phyloP scores from a whole-genome alignment of 2,329 filamentous ascomycete genomes.

The Blastomyces gilchristii region DNA sequence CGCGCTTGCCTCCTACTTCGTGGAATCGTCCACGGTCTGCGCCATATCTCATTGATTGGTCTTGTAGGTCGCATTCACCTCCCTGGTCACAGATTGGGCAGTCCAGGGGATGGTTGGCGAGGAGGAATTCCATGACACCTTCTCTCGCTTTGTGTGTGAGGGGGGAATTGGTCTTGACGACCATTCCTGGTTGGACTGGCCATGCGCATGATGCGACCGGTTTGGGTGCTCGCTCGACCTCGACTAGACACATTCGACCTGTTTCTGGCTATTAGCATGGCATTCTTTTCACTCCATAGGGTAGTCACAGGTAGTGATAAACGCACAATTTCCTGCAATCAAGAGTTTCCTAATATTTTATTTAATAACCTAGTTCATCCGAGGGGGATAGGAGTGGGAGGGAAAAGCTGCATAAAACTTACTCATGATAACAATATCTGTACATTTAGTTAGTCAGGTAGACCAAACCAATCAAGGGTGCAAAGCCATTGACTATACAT shows the following conservation, averaged over 20 bases:
- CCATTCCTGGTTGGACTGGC: slow-evolving; percentile 98
- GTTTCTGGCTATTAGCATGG: slow-evolving; percentile 8
- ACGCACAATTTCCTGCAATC: slow-evolving; percentile 88
- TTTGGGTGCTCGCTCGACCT: slow-evolving; percentile 93
- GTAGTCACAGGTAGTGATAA: not conserved
- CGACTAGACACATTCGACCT: slow-evolving; percentile 92
- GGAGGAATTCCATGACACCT: slow-evolving; percentile 96
- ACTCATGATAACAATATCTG: slow-evolving; percentile 99
- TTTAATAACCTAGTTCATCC: slow-evolving; percentile 8
- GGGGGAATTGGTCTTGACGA: slow-evolving; percentile 95
- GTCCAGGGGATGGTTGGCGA: slow-evolving; percentile 92
- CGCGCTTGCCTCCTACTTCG: slow-evolving; percentile 89
- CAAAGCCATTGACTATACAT: slow-evolving; percentile 22
- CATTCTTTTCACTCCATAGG: not conserved
- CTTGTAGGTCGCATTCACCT: slow-evolving; percentile 97
- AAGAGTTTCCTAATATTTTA: slow-evolving; percentile 64
- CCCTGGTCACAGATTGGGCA: slow-evolving; percentile 98
- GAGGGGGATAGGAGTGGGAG: not conserved
- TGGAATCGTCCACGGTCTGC: slow-evolving; percentile 94
- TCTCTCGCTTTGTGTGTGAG: slow-evolving; percentile 95
- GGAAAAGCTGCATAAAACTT: slow-evolving; percentile 32
- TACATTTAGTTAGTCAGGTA: slow-evolving; percentile 11
- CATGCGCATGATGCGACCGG: slow-evolving; percentile 97
- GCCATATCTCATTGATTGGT: slow-evolving; percentile 98
- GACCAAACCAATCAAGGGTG: not conserved